Evolutionary conservation across 2,329 filamentous ascomycete genomes (phyloP).

Genomic region (Davidsoniella virescens): DNA sequence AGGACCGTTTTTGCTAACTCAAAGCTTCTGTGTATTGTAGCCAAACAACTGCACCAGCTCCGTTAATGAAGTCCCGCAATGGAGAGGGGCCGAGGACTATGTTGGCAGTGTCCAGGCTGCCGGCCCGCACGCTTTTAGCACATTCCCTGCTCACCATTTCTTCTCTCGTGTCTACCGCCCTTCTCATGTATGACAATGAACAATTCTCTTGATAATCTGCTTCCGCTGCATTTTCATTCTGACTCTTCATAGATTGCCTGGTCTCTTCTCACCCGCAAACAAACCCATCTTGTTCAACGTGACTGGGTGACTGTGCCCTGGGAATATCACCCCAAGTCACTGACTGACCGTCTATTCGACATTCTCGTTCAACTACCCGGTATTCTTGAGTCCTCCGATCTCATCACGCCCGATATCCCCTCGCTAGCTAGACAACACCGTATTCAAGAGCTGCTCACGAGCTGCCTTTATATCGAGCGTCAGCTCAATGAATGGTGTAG

Average conservation of each 20-base stretch:
- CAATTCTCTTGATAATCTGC: background rate
- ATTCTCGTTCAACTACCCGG: constrained; percentile 30
- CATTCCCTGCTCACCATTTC: constrained; percentile 41
- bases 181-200: constrained; percentile 28
- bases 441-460: constrained; percentile 31
- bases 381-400: constrained; percentile 30
- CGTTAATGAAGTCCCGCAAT: constrained; percentile 20
- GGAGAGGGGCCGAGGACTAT: constrained; percentile 23
- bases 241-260: constrained; percentile 24
- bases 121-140: constrained; percentile 30
- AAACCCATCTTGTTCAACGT: constrained; percentile 32
- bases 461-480: constrained; percentile 31
- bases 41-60: constrained; percentile 27
- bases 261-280: constrained; percentile 32
- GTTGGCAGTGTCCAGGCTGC: constrained; percentile 23
- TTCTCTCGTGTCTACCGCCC: constrained; percentile 39
- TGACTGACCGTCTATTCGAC: constrained; percentile 37
- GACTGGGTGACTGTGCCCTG: constrained; percentile 38
- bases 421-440: constrained; percentile 27
- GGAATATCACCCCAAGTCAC: constrained; percentile 33
- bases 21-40: constrained; percentile 18
- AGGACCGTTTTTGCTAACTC: background rate
- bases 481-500: constrained; percentile 33
- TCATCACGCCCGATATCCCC: constrained; percentile 23
- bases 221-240: background rate